These are phyloP conservation scores for Kondoa subrosea DNA, from an alignment of 768 basidiomycete genomes.

Conservation along the genomic window DNA sequence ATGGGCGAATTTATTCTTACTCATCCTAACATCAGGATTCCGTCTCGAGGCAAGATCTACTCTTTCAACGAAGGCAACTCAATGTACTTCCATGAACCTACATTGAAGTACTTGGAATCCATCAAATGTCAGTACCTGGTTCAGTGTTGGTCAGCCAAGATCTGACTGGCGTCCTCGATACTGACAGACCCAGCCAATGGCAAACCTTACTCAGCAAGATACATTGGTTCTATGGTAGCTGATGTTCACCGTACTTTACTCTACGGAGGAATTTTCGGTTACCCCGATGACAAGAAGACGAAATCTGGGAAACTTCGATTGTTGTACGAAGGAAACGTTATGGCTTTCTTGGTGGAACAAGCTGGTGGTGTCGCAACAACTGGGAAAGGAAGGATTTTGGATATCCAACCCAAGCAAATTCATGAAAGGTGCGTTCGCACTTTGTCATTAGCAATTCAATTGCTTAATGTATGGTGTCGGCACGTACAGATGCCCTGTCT, in stretches of 20 bases:
- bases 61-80: constrained; percentile 99
- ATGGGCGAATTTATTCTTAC: constrained; percentile 98
- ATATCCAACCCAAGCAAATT: constrained; percentile 67
- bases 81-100: constrained; percentile 75
- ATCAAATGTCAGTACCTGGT: constrained; percentile 57
- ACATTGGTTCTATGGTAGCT: constrained; percentile 98
- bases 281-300: constrained; percentile 94
- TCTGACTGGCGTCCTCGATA: not conserved
- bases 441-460: too few relatives aligned
- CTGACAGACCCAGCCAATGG: constrained; percentile 48
- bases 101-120: constrained; percentile 62
- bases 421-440: too few relatives aligned
- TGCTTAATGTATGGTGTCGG: too few relatives aligned
- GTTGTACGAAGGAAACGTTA: constrained; percentile 94
- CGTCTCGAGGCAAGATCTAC: constrained; percentile 90
- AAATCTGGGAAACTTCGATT: constrained; percentile 87
- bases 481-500: constrained; percentile 78
- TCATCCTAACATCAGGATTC: constrained; percentile 90
- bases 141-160: too few relatives aligned
- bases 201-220: constrained; percentile 44
- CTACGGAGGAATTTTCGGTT: constrained; percentile 97
- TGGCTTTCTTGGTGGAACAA: constrained; percentile 91
- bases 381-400: constrained; percentile 79
- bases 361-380: constrained; percentile 95
- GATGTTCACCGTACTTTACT: constrained; percentile 91